Evolutionary conservation across 257 asterid species (phyloP).

Genomic region (Avicennia marina): DNA sequence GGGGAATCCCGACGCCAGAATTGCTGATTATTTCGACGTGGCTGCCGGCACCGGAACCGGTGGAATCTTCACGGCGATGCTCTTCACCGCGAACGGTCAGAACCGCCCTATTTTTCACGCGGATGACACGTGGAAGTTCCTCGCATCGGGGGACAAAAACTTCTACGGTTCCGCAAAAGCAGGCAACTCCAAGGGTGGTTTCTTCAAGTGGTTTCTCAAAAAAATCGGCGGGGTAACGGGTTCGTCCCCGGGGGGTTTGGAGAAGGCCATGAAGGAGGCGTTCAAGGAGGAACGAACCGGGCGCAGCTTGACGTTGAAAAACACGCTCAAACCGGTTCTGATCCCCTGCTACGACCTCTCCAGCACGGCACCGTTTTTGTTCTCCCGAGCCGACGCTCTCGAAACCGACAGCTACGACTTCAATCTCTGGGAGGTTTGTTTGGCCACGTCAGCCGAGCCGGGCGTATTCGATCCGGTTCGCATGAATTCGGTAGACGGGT

Average conservation of each 20-base stretch:
- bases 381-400: slow-evolving; percentile 89
- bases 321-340: slow-evolving; percentile 80
- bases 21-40: slow-evolving; percentile 87
- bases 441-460: slow-evolving; percentile 87
- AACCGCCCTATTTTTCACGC: slow-evolving; percentile 67
- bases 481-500: slow-evolving; percentile 70
- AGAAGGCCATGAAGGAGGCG: slow-evolving; percentile 73
- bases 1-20: slow-evolving; percentile 64
- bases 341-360: slow-evolving; percentile 87
- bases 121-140: slow-evolving; percentile 79
- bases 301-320: slow-evolving; percentile 57
- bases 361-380: slow-evolving; percentile 78
- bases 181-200: slow-evolving; percentile 25
- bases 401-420: slow-evolving; percentile 86
- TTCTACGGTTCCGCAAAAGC: slow-evolving; percentile 34
- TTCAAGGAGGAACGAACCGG: slow-evolving; percentile 58
- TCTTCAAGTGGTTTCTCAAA: slow-evolving; percentile 41
- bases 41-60: slow-evolving; percentile 90
- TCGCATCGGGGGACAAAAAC: slow-evolving; percentile 59
- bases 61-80: slow-evolving; percentile 84
- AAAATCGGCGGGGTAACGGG: slow-evolving; percentile 24
- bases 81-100: slow-evolving; percentile 57
- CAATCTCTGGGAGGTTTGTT: slow-evolving; percentile 89
- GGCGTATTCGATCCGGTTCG: slow-evolving; percentile 61
- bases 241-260: slow-evolving; percentile 37